Conservation (phyloP, 78 protist genomes). For the Emiliania huxleyi region DNA sequence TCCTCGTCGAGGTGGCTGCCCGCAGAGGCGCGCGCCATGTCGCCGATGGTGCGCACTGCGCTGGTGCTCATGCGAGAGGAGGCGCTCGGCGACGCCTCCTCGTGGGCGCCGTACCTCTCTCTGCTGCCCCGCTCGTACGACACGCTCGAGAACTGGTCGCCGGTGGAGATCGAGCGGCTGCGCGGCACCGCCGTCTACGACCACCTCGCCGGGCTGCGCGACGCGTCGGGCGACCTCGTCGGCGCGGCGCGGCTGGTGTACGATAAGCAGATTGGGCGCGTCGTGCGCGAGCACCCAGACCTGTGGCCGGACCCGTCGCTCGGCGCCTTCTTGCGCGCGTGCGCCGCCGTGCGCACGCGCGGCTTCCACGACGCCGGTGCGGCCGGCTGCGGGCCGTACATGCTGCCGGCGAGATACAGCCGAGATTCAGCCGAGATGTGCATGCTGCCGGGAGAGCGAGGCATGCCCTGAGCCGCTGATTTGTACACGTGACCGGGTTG, state of each 20-base stretch:
- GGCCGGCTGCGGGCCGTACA: neutral
- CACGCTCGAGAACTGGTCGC: neutral
- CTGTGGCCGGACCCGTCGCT: constrained; percentile 18
- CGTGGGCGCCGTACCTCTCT: neutral
- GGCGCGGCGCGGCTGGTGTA: neutral
- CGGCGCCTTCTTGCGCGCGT: neutral
- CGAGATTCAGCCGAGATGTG: no score
- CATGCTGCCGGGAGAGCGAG: no score
- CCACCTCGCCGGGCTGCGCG: neutral
- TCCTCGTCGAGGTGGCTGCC: neutral
- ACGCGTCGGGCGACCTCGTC: neutral
- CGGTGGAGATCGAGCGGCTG: neutral
- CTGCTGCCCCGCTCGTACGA: neutral
- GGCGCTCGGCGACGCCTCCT: neutral
- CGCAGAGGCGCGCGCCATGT: neutral
- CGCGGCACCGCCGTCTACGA: neutral
- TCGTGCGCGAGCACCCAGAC: neutral
- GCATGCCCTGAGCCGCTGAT: no score
- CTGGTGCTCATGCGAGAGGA: neutral
- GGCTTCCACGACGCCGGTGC: neutral
- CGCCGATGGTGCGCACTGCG: neutral
- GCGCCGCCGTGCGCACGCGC: constrained; percentile 10
- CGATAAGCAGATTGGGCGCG: neutral
- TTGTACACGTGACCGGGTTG: no score
- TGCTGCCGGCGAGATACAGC: no score